A percentile compares a stretch with the other conserved stretches of the same genome.
Evolutionary conservation across 1,284 basidiomycete species (phyloP).

Genomic region (Golubevia pallescens): DNA sequence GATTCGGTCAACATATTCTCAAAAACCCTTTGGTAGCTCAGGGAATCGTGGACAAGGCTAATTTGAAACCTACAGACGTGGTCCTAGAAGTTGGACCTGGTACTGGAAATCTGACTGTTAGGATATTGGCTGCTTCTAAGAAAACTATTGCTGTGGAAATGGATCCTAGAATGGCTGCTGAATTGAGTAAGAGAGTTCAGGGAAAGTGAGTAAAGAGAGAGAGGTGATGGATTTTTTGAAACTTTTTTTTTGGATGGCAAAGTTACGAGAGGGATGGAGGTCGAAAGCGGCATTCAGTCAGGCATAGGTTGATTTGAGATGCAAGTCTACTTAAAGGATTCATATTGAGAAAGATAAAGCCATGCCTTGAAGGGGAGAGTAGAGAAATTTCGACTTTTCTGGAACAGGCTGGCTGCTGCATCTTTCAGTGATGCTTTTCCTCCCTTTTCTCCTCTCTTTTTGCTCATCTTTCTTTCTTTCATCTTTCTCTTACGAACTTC

Average conservation of each 20-base stretch:
- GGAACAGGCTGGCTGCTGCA: slow-evolving; percentile 7
- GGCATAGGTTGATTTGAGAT: no score
- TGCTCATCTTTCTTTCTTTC: not conserved
- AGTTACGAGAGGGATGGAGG: no score
- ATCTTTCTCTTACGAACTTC: not conserved
- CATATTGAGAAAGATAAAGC: no score
- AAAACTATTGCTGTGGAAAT: slow-evolving; percentile 93
- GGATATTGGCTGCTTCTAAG: slow-evolving; percentile 91
- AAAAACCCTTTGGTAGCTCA: slow-evolving; percentile 91
- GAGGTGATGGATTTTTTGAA: no score
- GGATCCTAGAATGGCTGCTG: slow-evolving; percentile 98
- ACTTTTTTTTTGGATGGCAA: no score
- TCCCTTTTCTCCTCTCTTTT: slow-evolving; percentile 10
- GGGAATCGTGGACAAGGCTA: slow-evolving; percentile 74
- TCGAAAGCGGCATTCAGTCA: no score
- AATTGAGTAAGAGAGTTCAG: slow-evolving; percentile 94
- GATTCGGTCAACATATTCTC: slow-evolving; percentile 95
- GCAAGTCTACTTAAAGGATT: no score
- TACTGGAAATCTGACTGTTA: slow-evolving; percentile 93
- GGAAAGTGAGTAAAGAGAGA: slow-evolving; percentile 78
- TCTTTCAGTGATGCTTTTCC: slow-evolving; percentile 22
- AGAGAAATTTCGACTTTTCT: no score
- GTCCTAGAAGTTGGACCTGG: slow-evolving; percentile 98
- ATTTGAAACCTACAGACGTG: slow-evolving; percentile 89
- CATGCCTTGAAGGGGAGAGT: no score